These are phyloP conservation scores for Heliamphora exappendiculata DNA, from an alignment of 148 eudicot genomes.

Conservation along the genomic window DNA sequence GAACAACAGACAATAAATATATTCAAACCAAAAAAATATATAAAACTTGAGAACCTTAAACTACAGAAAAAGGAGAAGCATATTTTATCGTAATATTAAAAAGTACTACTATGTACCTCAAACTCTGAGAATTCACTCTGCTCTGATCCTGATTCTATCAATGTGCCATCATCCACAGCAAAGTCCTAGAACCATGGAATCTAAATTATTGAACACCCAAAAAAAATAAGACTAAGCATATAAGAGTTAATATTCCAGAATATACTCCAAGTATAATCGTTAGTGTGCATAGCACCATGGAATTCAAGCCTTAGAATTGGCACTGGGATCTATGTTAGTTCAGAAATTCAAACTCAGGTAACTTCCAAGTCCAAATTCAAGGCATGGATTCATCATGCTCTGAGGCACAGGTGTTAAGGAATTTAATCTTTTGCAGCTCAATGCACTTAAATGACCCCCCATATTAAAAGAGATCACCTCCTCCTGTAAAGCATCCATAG, in stretches of 20 bases:
- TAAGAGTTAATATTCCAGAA: not conserved
- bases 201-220: not conserved
- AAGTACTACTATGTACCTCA: constrained; percentile 50
- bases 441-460: not conserved
- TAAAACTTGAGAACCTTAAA: not conserved
- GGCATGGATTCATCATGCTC: not conserved
- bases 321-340: not conserved
- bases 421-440: not conserved
- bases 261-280: not conserved
- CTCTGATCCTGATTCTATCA: constrained; percentile 31
- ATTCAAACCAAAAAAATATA: not conserved
- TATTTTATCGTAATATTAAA: not conserved
- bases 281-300: not conserved
- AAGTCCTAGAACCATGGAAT: constrained; percentile 17
- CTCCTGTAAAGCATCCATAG: no score
- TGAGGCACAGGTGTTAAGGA: not conserved
- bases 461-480: not conserved
- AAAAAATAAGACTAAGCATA: not conserved
- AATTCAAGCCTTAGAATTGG: not conserved
- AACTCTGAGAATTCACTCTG: constrained; percentile 27
- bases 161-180: constrained; percentile 24
- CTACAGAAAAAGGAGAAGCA: not conserved
- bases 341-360: not conserved
- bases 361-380: not conserved
- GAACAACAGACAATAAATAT: not conserved